Conservation (phyloP, 176 grass and related monocot genomes). For the Cenchrus americanus region DNA sequence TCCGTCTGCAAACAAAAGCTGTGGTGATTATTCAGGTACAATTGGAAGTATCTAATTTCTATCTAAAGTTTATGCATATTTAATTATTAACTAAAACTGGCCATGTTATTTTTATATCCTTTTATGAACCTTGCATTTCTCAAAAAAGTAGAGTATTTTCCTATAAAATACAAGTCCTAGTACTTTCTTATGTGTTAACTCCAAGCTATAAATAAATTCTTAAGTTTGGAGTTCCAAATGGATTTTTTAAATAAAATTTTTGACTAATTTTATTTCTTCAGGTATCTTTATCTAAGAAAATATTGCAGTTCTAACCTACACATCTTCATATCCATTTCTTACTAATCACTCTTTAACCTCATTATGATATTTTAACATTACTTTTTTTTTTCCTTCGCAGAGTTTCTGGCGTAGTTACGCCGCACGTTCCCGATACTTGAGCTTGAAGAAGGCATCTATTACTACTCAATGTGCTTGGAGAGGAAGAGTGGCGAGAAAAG, state of each 20-base stretch:
- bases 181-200: not conserved
- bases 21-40: conserved; percentile 83
- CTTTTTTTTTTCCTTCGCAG: conserved; percentile 47
- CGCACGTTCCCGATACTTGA: conserved; percentile 57
- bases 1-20: conserved; percentile 68
- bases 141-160: not conserved
- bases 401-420: conserved; percentile 75
- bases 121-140: not conserved
- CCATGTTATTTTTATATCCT: not conserved
- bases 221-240: conserved; percentile 10
- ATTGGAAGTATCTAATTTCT: not conserved
- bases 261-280: conserved; percentile 28
- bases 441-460: conserved; percentile 81
- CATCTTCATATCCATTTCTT: conserved; percentile 21
- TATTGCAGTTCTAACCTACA: not conserved
- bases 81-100: not conserved
- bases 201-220: not conserved
- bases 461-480: conserved; percentile 91
- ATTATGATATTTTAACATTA: conserved; percentile 33
- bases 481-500: conserved; percentile 83
- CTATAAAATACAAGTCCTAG: conserved; percentile 6
- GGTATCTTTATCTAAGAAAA: conserved; percentile 17
- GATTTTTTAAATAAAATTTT: not conserved
- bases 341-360: conserved; percentile 8
- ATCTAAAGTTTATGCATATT: not conserved